Conservation (phyloP, 768 basidiomycete genomes). For the Boletus barrowsii region DNA sequence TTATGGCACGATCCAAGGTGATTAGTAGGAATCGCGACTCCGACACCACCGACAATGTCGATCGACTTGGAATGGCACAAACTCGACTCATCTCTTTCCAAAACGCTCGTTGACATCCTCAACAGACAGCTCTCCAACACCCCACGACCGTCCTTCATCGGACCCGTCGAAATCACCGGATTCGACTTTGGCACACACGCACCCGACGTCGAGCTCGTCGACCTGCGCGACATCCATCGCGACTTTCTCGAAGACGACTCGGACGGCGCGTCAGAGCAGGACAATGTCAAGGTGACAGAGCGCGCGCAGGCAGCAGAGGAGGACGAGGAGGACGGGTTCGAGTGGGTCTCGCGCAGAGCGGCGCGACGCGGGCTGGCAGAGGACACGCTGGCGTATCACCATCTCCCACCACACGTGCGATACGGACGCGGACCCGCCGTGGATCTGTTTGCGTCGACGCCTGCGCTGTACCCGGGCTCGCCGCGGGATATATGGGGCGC, state of each 20-base stretch:
- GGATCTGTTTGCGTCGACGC: slow-evolving; percentile 59
- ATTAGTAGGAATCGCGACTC: not conserved
- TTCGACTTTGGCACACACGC: slow-evolving; percentile 82
- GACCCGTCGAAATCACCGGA: slow-evolving; percentile 81
- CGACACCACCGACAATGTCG: slow-evolving; percentile 55
- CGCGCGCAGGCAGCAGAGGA: slow-evolving; percentile 36
- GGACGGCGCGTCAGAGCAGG: slow-evolving; percentile 30
- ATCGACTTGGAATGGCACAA: slow-evolving; percentile 93
- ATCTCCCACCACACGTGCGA: slow-evolving; percentile 70
- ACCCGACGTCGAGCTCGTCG: slow-evolving; percentile 88
- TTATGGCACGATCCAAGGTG: too few relatives aligned
- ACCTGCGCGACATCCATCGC: slow-evolving; percentile 89
- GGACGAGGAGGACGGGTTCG: slow-evolving; percentile 80
- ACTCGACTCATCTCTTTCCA: slow-evolving; percentile 70
- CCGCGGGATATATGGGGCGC: slow-evolving; percentile 45
- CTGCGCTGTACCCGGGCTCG: slow-evolving; percentile 38
- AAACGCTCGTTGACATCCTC: slow-evolving; percentile 66
- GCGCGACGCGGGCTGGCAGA: slow-evolving; percentile 51
- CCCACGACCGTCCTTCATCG: slow-evolving; percentile 88
- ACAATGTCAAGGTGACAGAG: slow-evolving; percentile 47
- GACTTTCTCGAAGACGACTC: slow-evolving; percentile 85
- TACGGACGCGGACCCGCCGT: slow-evolving; percentile 56
- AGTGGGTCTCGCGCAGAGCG: slow-evolving; percentile 74
- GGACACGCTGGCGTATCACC: slow-evolving; percentile 58
- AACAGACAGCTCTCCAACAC: slow-evolving; percentile 73